Evolutionary conservation across 148 eudicot genomes (phyloP), one percentile per base, ranked within the genome.

Genomic region (Camellia japonica): DNA sequence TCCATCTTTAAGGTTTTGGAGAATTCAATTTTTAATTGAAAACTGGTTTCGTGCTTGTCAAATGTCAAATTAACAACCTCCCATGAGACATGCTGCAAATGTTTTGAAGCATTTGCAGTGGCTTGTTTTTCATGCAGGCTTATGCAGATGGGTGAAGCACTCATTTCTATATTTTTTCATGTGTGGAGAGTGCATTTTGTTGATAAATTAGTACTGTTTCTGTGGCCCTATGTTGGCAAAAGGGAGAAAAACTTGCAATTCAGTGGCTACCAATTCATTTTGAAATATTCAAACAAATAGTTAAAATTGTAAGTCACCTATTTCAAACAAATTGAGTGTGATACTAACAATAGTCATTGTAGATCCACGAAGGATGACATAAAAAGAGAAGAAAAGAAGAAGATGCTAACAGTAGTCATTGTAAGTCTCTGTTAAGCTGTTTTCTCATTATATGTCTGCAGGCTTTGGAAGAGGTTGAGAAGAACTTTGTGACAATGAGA

Each of bases 381-480:
- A 30, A 30, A 30, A 30, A 30, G 38, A 30, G 38, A 30, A 30
- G 38, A 30, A 30, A 30, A 1, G 1, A 30, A 30, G 38, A 30
- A 30, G 38, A 30, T 30, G 38, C 38, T 30, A 30, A 30, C 1
- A 1, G 42, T 52, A 13, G 11, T 23, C 8, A 49, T 51, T 71
- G 74, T 72, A 52, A 6, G 6, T 72, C 41, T 51, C 4, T 72
- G 60, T 73, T 73, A 46, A 73, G 15, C 5, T 41, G 47, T 20
- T 73, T 38, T 55, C 4, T n/a, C 8, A 73, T 12, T 62, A 51
- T 47, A 52, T 19, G 38, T 64, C 75, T 78, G 67, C 84, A 96
- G 99, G 98, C 95, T 38, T 69, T 96, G 80, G 98, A 96, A 87
- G 99, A 96, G 83, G 97, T 96, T 66, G 99, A 93, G 83, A 94